Conservation (phyloP, 176 grass and related monocot genomes). For the Bothriochloa decipiens region DNA sequence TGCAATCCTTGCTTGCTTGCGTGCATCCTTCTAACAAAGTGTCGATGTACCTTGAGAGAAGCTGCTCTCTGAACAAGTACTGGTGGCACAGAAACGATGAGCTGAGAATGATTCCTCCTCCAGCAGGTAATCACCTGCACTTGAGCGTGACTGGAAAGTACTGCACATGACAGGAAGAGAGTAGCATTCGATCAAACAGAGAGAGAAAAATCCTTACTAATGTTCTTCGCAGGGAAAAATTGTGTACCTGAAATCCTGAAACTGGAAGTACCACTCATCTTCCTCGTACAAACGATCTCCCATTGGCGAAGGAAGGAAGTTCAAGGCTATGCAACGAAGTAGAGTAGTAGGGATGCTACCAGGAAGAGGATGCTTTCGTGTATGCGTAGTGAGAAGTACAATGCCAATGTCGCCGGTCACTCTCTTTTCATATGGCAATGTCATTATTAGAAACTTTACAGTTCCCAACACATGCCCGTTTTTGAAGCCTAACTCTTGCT, state of each 20-base stretch:
- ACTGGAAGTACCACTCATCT: background rate
- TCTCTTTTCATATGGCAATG: background rate
- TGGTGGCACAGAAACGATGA: background rate
- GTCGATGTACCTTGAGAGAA: slow-evolving; percentile 23
- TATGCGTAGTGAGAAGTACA: background rate
- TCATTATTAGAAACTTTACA: slow-evolving; percentile 11
- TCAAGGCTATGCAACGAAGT: background rate
- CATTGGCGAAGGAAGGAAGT: background rate
- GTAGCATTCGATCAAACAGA: background rate
- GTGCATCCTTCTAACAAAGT: background rate
- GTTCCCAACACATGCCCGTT: background rate
- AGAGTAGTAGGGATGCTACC: too few relatives aligned
- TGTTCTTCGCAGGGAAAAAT: background rate
- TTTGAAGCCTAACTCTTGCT: background rate
- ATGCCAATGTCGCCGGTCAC: background rate
- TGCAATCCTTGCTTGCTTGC: background rate
- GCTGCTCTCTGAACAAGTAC: background rate
- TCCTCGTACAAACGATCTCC: background rate
- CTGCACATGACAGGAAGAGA: background rate
- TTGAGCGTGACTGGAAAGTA: slow-evolving; percentile 2
- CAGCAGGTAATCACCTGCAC: background rate
- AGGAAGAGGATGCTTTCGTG: background rate
- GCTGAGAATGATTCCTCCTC: background rate
- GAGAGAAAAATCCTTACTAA: background rate
- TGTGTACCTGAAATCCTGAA: slow-evolving; percentile 35